Evolutionary conservation across 805 yeast genomes (phyloP).

Genomic region (Zygosaccharomyces lentus): DNA sequence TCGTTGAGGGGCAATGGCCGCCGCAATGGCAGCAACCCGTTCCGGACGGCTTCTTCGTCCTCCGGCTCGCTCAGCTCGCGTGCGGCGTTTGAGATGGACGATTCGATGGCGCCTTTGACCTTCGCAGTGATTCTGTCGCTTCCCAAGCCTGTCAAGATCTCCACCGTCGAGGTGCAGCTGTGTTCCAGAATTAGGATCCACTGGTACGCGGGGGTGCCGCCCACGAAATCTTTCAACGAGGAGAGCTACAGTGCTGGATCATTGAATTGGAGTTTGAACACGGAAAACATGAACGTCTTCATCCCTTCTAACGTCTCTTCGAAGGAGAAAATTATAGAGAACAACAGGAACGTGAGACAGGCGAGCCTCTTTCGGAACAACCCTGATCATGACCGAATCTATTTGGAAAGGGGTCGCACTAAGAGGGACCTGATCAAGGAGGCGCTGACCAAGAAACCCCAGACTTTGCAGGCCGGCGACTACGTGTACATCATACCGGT

Average conservation of each 20-base stretch:
- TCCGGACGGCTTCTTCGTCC: slow-evolving; percentile 1
- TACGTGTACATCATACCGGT: slow-evolving; percentile 66
- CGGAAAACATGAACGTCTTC: slow-evolving; percentile 43
- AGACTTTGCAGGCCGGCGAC: slow-evolving; percentile 52
- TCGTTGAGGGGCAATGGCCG: neutral
- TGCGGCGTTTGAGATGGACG: slow-evolving; percentile 15
- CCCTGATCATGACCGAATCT: slow-evolving; percentile 11
- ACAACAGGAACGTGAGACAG: slow-evolving; percentile 17
- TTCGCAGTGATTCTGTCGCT: slow-evolving; percentile 49
- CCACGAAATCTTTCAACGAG: slow-evolving; percentile 40
- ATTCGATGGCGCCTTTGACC: slow-evolving; percentile 43
- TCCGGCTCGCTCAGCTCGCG: neutral
- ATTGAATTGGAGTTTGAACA: slow-evolving; percentile 43
- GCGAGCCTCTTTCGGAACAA: slow-evolving; percentile 21
- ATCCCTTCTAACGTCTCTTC: slow-evolving; percentile 30
- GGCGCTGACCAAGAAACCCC: slow-evolving; percentile 6
- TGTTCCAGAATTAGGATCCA: slow-evolving; percentile 42
- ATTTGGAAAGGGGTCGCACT: slow-evolving; percentile 20
- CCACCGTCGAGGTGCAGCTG: slow-evolving; percentile 41
- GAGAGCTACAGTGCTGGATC: slow-evolving; percentile 49
- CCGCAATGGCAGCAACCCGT: neutral
- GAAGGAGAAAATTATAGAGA: slow-evolving; percentile 23
- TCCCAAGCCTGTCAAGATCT: slow-evolving; percentile 37
- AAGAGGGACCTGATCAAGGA: slow-evolving; percentile 12
- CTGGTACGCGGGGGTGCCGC: slow-evolving; percentile 55